Evolutionary conservation across 805 yeast genomes (phyloP), one percentile per base, ranked within the genome.

Genomic region (Kurtzmaniella fragi): DNA sequence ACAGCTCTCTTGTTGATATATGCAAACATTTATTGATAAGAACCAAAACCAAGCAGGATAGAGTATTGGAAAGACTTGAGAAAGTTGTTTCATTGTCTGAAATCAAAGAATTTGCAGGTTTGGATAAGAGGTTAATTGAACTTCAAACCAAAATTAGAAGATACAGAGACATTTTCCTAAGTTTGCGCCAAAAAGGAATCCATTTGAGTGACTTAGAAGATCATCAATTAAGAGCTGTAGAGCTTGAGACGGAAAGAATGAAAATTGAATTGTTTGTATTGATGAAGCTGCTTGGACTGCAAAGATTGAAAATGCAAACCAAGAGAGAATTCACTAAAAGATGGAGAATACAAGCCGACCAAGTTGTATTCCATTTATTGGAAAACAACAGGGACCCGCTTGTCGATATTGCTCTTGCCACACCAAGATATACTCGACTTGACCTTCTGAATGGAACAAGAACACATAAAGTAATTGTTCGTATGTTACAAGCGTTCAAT

Each of bases 361-460:
- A 83, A 43, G 68, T 88, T 31, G 77, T 80, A 31, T 66, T 88
- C 58, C 91, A 84, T 51, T 64, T 90, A 54, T 62, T 88, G 42
- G 78, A 77, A 40, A 77, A 75, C 9, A 59, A 72, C 6, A 62
- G 84, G 17, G 53, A 65, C 12, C 86, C 91, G 9, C 79, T 90
- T 48, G 57, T 87, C 37, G 91, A 84, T 48, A 64, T 88, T 40
- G 80, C 82, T 0, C 53, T 90, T 11, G 80, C 82, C 1, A 71
- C 75, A 26, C 74, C 84, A 2, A 65, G 64, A 23, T 86, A 81
- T 58, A 64, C 75, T 33, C 67, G 95, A 39, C 52, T 81, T 4
- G 86, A 81, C 34, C 68, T 78, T 10, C 59, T 78, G 1, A 84
- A 80, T 52, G 84, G 89, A 2, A 77, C 85, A 17, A 82, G 84